Conservation (phyloP, 2,329 filamentous ascomycete species). For the Colletotrichum sp. region DNA sequence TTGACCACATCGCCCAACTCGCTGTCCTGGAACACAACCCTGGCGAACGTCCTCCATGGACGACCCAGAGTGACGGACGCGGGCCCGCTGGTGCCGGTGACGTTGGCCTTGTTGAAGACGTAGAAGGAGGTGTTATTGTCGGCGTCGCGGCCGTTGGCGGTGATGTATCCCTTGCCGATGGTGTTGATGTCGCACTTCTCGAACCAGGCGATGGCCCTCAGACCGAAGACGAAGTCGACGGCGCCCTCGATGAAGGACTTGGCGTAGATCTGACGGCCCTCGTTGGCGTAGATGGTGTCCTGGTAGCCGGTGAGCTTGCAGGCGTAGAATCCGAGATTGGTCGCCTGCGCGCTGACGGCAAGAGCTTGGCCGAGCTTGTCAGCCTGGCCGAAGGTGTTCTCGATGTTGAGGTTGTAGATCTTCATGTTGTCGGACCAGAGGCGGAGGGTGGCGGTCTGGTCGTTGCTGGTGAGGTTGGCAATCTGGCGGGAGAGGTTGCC, state of each 20-base stretch:
- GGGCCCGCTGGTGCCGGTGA: slow-evolving; percentile 31
- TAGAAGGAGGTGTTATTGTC: slow-evolving; percentile 52
- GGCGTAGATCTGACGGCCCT: slow-evolving; percentile 58
- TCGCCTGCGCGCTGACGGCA: slow-evolving; percentile 55
- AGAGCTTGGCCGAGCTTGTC: slow-evolving; percentile 53
- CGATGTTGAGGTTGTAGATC: slow-evolving; percentile 43
- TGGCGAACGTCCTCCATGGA: slow-evolving; percentile 55
- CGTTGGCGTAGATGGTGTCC: slow-evolving; percentile 58
- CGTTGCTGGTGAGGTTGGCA: slow-evolving; percentile 48
- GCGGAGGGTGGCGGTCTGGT: slow-evolving; percentile 43
- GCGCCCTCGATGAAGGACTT: slow-evolving; percentile 60
- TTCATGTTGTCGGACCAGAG: slow-evolving; percentile 64
- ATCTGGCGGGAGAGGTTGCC: slow-evolving; percentile 31
- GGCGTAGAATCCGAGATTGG: slow-evolving; percentile 47
- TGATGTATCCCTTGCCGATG: slow-evolving; percentile 49
- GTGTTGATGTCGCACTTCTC: slow-evolving; percentile 55
- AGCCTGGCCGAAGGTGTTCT: slow-evolving; percentile 56
- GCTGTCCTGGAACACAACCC: slow-evolving; percentile 56
- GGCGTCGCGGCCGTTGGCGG: slow-evolving; percentile 46
- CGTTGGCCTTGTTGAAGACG: slow-evolving; percentile 48
- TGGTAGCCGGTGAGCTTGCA: slow-evolving; percentile 60
- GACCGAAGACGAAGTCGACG: slow-evolving; percentile 66
- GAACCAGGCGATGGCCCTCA: slow-evolving; percentile 58
- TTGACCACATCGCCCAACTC: slow-evolving; percentile 54
- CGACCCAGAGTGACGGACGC: slow-evolving; percentile 56